Percentiles rank a stretch among this genome's conserved stretches.
Conservation (phyloP, 257 asterid species). For the Capsicum pubescens region DNA sequence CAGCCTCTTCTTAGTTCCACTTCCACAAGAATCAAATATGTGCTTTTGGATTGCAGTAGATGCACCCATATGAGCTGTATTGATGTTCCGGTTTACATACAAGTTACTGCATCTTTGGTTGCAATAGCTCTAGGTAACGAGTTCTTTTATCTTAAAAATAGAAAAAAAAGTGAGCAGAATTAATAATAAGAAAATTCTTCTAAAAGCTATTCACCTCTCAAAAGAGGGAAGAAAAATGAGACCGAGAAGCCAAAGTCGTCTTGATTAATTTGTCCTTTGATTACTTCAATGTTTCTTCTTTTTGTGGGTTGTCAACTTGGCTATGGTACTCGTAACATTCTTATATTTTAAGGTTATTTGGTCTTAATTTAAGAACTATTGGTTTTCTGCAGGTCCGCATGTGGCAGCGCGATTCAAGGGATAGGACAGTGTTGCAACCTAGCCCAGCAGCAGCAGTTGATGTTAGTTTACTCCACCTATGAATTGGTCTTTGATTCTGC, state of each 20-base stretch:
- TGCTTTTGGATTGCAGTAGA: slow-evolving; percentile 13
- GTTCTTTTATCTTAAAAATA: background rate
- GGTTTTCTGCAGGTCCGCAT: slow-evolving; percentile 72
- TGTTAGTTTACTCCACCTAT: slow-evolving; percentile 55
- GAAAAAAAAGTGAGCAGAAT: background rate
- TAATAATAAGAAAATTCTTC: background rate
- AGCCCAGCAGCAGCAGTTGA: slow-evolving; percentile 97
- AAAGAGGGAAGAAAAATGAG: background rate
- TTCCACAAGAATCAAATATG: background rate
- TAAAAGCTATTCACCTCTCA: background rate
- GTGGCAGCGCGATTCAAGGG: slow-evolving; percentile 94
- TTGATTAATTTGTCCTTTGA: slow-evolving; percentile 8
- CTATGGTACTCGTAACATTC: slow-evolving; percentile 25
- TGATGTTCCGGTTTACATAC: background rate
- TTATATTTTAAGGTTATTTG: slow-evolving; percentile 9
- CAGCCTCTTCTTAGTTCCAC: slow-evolving; percentile 12
- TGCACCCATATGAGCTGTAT: slow-evolving; percentile 20
- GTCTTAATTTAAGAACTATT: slow-evolving; percentile 17
- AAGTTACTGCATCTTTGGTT: slow-evolving; percentile 8
- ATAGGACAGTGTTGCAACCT: slow-evolving; percentile 92
- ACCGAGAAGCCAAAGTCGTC: background rate
- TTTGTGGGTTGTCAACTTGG: slow-evolving; percentile 18
- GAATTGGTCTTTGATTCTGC: slow-evolving; percentile 1
- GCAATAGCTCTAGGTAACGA: background rate
- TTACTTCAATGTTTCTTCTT: slow-evolving; percentile 16